Evolutionary conservation across 768 basidiomycete genomes (phyloP).

Genomic region (Boletus rubescentipes): DNA sequence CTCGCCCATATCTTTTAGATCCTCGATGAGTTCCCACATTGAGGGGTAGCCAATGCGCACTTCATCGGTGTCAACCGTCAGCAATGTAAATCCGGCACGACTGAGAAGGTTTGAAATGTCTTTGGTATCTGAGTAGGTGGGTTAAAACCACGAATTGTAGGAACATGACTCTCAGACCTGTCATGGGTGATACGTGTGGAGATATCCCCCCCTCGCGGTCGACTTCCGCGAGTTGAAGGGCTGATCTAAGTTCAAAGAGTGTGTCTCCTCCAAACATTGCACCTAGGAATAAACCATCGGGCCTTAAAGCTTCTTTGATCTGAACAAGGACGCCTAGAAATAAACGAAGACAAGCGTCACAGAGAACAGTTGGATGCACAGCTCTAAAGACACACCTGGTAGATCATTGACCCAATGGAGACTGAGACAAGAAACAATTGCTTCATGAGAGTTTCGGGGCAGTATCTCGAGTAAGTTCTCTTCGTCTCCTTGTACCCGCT

Average conservation of each 20-base stretch:
- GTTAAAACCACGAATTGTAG: conserved; percentile 2
- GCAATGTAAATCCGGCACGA: conserved; percentile 88
- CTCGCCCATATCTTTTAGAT: conserved; percentile 96
- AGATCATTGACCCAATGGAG: conserved; percentile 99
- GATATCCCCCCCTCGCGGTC: conserved; percentile 96
- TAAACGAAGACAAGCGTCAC: neutral
- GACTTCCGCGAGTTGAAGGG: conserved; percentile 89
- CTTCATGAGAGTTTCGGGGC: conserved; percentile 78
- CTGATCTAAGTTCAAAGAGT: conserved; percentile 91
- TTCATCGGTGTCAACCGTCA: conserved; percentile 96
- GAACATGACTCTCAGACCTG: conserved; percentile 51
- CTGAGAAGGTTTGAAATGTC: conserved; percentile 91
- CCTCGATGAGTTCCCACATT: conserved; percentile 95
- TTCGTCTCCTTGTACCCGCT: conserved; percentile 81
- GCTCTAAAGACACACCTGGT: conserved; percentile 58
- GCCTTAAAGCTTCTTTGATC: conserved; percentile 77
- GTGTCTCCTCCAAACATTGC: conserved; percentile 97
- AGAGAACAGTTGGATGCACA: neutral
- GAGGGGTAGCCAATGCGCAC: conserved; percentile 87
- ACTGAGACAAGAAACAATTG: conserved; percentile 86
- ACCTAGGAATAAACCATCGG: conserved; percentile 93
- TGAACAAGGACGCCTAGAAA: conserved; percentile 76
- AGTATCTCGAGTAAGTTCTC: conserved; percentile 71
- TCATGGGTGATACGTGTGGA: conserved; percentile 97
- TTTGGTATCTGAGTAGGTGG: conserved; percentile 63